Base-by-base conservation (phyloP, 2,329 filamentous ascomycete genomes). In the Pseudogymnoascus sp. region DNA sequence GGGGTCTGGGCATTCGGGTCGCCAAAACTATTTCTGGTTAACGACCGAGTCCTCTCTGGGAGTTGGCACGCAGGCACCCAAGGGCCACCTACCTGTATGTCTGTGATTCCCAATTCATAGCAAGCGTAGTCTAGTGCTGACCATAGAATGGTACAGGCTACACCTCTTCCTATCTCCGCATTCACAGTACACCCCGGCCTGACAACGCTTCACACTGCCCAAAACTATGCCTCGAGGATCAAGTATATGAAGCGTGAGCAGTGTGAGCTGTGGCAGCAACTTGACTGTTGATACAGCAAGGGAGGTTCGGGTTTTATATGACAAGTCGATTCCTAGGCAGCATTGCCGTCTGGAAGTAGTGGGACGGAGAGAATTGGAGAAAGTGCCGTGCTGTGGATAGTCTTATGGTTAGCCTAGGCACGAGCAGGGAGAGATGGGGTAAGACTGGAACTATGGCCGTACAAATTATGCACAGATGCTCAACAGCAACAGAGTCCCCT, bases 61-160 rank as follows among this genome's bases (percentile, higher is more conserved):
- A 13, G 9, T 10, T 59, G 48, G 13, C 55, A 42, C 39, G 59
- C n/a, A 31, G 15, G 60, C 13, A 21, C 59, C 41, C 58, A 21
- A 29, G 15, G 36, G 13, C 17, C 29, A 65, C 74, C 75, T 79
- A 77, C 84, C 82, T 85, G 73, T 78, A 77, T 75, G 76, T 75
- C 72, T 75, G 75, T 76, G 80, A 79, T 76, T 85, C 80, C 76
- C 80, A 81, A 80, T 78, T 86, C 84, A 87, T 87, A 85, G 81
- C 83, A 84, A 66, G 63, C 38, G 55, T 64, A 29, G 29, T 13
- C 29, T 55, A 33, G 15, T 35, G 29, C n/a, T 55, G 29, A 33
- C 29, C 27, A 55, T 31, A 55, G 41, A 31, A n/a, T 13, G 44
- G n/a, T 33, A 55, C 48, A 21, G 48, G 5, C 48, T 13, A 55